These are phyloP conservation scores for Xerocomellus amylosporus DNA, from an alignment of 768 basidiomycete genomes.

Conservation along the genomic window DNA sequence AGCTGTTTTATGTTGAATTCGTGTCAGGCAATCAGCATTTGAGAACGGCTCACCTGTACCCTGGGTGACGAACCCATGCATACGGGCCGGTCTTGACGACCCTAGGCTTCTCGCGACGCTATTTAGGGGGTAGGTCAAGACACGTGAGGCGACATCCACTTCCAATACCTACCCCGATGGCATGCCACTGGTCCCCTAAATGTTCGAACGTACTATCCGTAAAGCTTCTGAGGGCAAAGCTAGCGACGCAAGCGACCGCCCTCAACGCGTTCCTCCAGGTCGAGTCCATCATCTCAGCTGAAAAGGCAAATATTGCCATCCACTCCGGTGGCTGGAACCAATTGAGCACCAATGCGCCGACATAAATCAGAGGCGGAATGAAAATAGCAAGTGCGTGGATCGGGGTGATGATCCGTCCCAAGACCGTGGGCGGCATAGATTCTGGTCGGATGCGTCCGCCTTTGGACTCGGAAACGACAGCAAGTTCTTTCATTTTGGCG, in stretches of 20 bases:
- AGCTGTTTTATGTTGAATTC: not conserved
- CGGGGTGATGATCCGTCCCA: conserved; percentile 25
- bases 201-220: not conserved
- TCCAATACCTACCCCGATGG: conserved; percentile 19
- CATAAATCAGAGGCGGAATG: conserved; percentile 24
- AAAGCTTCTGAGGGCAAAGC: conserved; percentile 4
- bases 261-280: conserved; percentile 13
- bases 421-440: conserved; percentile 10
- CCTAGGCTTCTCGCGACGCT: conserved; percentile 31
- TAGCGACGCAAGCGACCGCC: conserved; percentile 20
- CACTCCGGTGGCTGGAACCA: conserved; percentile 30
- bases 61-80: conserved; percentile 34
- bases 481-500: not conserved
- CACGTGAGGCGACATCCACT: not conserved
- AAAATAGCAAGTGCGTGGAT: conserved; percentile 21
- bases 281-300: conserved; percentile 4
- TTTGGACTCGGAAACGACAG: conserved; percentile 3
- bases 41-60: conserved; percentile 23
- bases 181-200: conserved; percentile 30
- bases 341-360: conserved; percentile 23
- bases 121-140: not conserved
- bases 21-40: not conserved
- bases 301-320: conserved; percentile 23
- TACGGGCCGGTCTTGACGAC: conserved; percentile 35
- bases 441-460: conserved; percentile 19